Percentiles rank a stretch among this genome's conserved stretches.
Evolutionary conservation across 352 stramenopile species (phyloP).

Genomic region (Plasmopara muralis): DNA sequence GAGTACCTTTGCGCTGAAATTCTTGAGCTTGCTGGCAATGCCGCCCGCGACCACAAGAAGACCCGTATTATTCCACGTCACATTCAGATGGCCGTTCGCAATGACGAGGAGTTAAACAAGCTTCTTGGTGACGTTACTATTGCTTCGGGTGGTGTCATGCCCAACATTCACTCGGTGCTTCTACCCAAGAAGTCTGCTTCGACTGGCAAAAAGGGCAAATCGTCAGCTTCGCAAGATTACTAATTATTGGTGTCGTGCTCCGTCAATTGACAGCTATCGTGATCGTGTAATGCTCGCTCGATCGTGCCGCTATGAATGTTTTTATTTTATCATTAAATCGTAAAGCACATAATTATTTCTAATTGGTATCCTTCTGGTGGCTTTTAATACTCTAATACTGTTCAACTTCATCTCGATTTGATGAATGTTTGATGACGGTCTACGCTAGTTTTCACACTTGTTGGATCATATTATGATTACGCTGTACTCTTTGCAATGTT

Average conservation of each 20-base stretch:
- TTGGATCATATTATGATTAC: too few species aligned
- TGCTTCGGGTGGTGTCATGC: slow-evolving; percentile 92
- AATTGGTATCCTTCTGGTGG: too few species aligned
- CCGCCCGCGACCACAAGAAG: slow-evolving; percentile 96
- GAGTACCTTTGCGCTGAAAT: slow-evolving; percentile 94
- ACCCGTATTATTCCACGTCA: slow-evolving; percentile 93
- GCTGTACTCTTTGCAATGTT: too few species aligned
- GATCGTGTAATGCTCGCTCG: too few species aligned
- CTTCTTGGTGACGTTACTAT: slow-evolving; percentile 93
- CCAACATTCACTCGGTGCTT: slow-evolving; percentile 93
- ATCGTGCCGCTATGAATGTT: too few species aligned
- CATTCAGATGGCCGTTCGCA: slow-evolving; percentile 92
- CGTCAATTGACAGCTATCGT: background rate
- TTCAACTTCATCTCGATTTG: too few species aligned
- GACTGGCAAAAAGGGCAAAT: slow-evolving; percentile 44
- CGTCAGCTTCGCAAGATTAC: slow-evolving; percentile 52
- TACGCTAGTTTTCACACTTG: too few species aligned
- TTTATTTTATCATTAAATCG: too few species aligned
- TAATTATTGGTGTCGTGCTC: slow-evolving; percentile 10
- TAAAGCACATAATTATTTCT: too few species aligned
- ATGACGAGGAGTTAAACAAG: slow-evolving; percentile 95
- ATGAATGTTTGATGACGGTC: too few species aligned
- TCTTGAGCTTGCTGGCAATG: slow-evolving; percentile 93
- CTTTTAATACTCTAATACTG: too few species aligned
- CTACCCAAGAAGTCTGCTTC: slow-evolving; percentile 81